Evolutionary conservation across 1,139 yeast species (phyloP), one percentile per base, ranked within the genome.

Genomic region (Protomyces gravidus): DNA sequence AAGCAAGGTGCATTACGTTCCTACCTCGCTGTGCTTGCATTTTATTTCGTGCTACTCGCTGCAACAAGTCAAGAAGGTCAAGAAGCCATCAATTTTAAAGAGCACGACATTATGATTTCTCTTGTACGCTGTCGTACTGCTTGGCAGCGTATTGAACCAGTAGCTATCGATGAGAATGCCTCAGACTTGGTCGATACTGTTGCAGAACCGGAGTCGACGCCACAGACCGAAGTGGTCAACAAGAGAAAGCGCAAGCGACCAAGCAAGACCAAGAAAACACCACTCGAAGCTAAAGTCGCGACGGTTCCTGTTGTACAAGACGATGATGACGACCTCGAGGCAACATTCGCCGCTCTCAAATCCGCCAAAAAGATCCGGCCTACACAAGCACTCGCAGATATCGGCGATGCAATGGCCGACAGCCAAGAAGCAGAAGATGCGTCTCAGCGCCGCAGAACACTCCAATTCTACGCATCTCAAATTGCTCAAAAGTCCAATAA

Each of bases 381-480:
- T 64, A 45, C 46, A 1, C 50, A 55, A 23, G 30, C 17, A 73
- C 56, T 52, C n/a, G 67, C 66, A 56, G 94, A 87, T 70, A 84
- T 76, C 68, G 76, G 81, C 13, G 95, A 87, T 70, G 80, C 68
- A 2, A 70, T 80, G 17, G 75, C 81, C 46, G 88, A 85, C 55
- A 92, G 85, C 33, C 84, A 89, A 53, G 97, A 92, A 71, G 79
- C 81, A 63, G 95, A 89, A 70, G 98, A 90, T 59, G 89, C 92
- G 71, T 80, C 79, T 61, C 82, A 84, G 47, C 84, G 95, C 68
- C 88, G 86, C 76, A 84, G 83, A 72, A 81, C 95, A 0, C 81
- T 92, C 67, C 84, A 97, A 67, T 94, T 92, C 83, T 92, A 92
- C 78, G 92, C 98, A 1, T 87, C 97, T 63, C 92, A 90, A 74